Base-by-base conservation (phyloP, 1,139 yeast genomes). In the Candida glucosophila region DNA sequence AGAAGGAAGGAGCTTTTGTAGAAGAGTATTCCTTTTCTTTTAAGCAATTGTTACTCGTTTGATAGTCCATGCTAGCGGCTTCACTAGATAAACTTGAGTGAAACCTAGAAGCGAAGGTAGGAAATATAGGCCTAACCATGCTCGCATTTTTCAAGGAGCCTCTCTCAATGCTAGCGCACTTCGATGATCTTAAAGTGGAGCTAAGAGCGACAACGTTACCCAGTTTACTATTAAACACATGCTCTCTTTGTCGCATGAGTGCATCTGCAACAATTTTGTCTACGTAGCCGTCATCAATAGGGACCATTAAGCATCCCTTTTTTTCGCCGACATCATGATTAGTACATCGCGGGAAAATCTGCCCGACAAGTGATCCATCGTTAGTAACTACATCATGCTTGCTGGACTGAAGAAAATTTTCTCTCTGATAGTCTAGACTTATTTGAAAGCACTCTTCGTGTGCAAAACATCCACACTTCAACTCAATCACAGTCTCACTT, bases 381-480 rank as follows among this genome's bases (percentile, higher is more conserved):
- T 20, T 17, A 11, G 26, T 21, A 8, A 18, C 9, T 7, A 18
- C 17, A 17, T 23, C 22, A 14, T 28, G 14, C 5, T 29, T 24
- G 9, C 28, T 17, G 5, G 22, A 12, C 4, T 30, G 23, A 5
- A 27, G 16, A 17, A 29, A 22, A 15, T 22, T 24, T 13, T 36
- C 43, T n/a, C 37, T 26, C 26, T 38, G 39, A 17, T 29, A 39
- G 14, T 27, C 24, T 15, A 33, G 14, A 4, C 29, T 23, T 6
- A 34, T 29, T 14, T 15, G 29, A 25, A 58, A 50, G 32, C 69
- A 62, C 30, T 59, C 59, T 22, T 55, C 55, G 32, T 62, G 69
- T 15, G 58, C 41, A 25, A 40, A 48, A 30, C 60, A 66, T 3
- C 65, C 65, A 40, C 69, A 62, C 14, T 36, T 35, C 22, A 62